Evolutionary conservation across 1,139 yeast species (phyloP).

Genomic region (Pichia sp.): DNA sequence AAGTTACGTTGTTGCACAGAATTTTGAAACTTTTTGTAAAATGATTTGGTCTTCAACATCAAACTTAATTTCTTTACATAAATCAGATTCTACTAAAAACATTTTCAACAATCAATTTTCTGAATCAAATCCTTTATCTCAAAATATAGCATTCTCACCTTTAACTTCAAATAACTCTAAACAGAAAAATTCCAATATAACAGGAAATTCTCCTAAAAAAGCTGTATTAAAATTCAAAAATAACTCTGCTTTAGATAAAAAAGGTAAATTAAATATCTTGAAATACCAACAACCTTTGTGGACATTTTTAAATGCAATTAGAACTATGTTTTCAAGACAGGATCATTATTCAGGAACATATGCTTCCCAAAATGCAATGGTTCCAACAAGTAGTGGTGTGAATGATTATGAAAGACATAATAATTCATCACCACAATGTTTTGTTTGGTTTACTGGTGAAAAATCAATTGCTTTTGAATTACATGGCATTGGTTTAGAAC

Average conservation of each 20-base stretch:
- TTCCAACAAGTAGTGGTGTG: conserved; percentile 30
- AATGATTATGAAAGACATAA: conserved; percentile 30
- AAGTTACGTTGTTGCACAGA: conserved; percentile 43
- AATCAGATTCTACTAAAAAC: neutral
- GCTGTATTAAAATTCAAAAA: conserved; percentile 1
- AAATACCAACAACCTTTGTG: conserved; percentile 54
- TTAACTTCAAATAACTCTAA: neutral
- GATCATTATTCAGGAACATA: conserved; percentile 36
- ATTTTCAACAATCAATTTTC: conserved; percentile 12
- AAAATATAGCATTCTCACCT: neutral
- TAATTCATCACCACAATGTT: conserved; percentile 33
- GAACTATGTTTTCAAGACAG: conserved; percentile 46
- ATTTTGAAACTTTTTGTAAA: conserved; percentile 49
- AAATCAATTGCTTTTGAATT: conserved; percentile 44
- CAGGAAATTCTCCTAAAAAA: neutral
- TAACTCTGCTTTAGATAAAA: conserved; percentile 14
- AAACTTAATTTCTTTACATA: neutral
- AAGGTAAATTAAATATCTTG: conserved; percentile 16
- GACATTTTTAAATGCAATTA: conserved; percentile 59
- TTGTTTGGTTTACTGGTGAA: conserved; percentile 48
- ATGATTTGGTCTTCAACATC: conserved; percentile 34
- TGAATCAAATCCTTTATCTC: neutral
- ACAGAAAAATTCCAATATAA: neutral
- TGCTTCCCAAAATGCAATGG: conserved; percentile 31
- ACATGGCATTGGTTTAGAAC: conserved; percentile 35